Evolutionary conservation across 345 rosid genomes (phyloP), one percentile per base, ranked within the genome.

Genomic region (Ceriops decandra): DNA sequence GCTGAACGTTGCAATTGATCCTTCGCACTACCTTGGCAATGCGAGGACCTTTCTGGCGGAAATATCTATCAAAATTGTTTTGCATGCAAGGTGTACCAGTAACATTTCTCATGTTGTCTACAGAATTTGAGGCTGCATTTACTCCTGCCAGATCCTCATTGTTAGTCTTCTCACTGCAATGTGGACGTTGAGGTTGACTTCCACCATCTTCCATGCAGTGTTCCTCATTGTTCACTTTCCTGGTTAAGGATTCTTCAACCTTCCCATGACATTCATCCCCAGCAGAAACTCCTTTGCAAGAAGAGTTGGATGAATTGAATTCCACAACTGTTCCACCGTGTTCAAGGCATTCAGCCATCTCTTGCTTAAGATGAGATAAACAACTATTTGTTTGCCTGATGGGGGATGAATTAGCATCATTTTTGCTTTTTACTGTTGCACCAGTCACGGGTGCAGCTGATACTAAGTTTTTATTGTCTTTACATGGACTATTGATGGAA

Each of bases 1-100:
- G 88, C 84, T 88, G 97, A 62, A 90, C 98, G 77, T 79, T 90
- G 85, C 99, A 90, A 69, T 83, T 95, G 82, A 95, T 92, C 79
- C 99, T 88, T 72, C 99, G 80, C 71, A 91, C 98, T 15, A 95
- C 90, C 91, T 95, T 95, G 17, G 99, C 99, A 75, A 95, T 90
- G 47, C 99, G 98, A 26, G 99, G 99, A 73, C 99, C 99, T 79
- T 89, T 95, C 75, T 88, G 98, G 76, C 98, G 89, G 72, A 77
- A 74, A 78, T 74, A 67, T 72, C 85, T 85, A 67, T 91, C 97
- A 73, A 86, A 69, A 83, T 85, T 95, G 80, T 77, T 88, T 57
- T 88, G 95, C 49, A 87, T 77, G 79, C 83, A 82, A 72, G 91
- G 76, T 20, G 85, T 77, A 59, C 81, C 82, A 52, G 82, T 87